Base-by-base conservation (phyloP, 2,329 filamentous ascomycete species). In the Aspergillus intermedius region DNA sequence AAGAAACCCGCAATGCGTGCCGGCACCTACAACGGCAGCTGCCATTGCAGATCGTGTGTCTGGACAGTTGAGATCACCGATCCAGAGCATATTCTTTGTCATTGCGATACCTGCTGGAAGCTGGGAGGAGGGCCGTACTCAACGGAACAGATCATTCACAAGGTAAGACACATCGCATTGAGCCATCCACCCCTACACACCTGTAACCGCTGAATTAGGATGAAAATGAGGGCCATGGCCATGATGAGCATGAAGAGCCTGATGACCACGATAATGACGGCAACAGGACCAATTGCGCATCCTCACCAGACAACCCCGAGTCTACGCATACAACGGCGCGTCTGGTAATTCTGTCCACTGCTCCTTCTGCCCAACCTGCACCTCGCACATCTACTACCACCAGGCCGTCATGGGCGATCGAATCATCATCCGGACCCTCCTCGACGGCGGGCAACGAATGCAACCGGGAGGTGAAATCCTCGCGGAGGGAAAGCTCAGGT, bases 361-460 rank as follows among this genome's bases (percentile, higher is more conserved):
- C 52, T 69, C 60, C 50, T 69, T 66, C 48, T 71, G 68, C 49
- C 52, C 56, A 15, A 67, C 55, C 3, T 71, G 68, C 52, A 71
- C 68, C 4, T 64, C 59, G 40, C 68, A 71, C 49, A 62, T 71
- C n/a, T 71, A 69, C 43, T 67, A 71, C 48, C 62, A 67, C 37
- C 68, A 69, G 49, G 64, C 66, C 41, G 63, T 62, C 8, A 68
- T 70, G 65, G 65, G 67, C 2, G 67, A 67, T 7, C 67, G 67
- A 47, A 60, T 68, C 19, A 70, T 72, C 45, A 63, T 70, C 13
- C 57, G 68, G 30, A 73, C 67, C 35, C 50, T 72, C 23, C 58
- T 70, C 3, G 67, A 71, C 3, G 63, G 67, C 6, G 65, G 66
- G 7, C 55, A 58, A 15, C 53, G 61, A 5, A 62, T 71, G 54